A percentile compares a stretch with the other conserved stretches of the same genome.
These are phyloP conservation scores for Fusarium abutilonis DNA, from an alignment of 2,329 filamentous ascomycete genomes.

Conservation along the genomic window DNA sequence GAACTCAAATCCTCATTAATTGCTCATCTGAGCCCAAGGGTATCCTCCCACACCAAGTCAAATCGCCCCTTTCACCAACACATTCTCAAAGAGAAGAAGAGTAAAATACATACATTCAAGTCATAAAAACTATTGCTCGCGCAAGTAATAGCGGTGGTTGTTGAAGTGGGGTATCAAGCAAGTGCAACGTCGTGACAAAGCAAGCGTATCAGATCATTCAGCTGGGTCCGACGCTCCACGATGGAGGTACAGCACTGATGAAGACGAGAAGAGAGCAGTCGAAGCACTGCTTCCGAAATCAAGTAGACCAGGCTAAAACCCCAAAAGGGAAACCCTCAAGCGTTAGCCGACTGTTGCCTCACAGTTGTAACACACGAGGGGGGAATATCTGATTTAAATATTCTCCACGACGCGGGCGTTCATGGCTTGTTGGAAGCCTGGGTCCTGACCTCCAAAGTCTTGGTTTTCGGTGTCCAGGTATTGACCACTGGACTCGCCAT, in stretches of 20 bases:
- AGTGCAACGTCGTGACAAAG: slow-evolving; percentile 8
- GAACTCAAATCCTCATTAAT: slow-evolving; percentile 27
- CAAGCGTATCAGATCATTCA: slow-evolving; percentile 12
- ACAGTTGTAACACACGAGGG: slow-evolving; percentile 19
- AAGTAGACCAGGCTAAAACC: slow-evolving; percentile 51
- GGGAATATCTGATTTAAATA: slow-evolving; percentile 66
- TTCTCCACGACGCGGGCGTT: slow-evolving; percentile 86
- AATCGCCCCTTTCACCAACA: slow-evolving; percentile 6
- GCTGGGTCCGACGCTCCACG: slow-evolving; percentile 6
- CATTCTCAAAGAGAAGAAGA: slow-evolving; percentile 5
- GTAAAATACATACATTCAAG: slow-evolving; percentile 33
- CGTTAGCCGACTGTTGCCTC: slow-evolving; percentile 46
- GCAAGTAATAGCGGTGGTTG: slow-evolving; percentile 1
- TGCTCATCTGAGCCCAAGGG: slow-evolving; percentile 25
- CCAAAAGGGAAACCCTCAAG: slow-evolving; percentile 42
- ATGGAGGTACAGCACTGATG: slow-evolving; percentile 21
- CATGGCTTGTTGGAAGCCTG: slow-evolving; percentile 80
- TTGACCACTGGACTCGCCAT: slow-evolving; percentile 64
- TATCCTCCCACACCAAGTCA: slow-evolving; percentile 23
- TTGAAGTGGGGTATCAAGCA: slow-evolving; percentile 33
- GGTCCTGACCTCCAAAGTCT: slow-evolving; percentile 64
- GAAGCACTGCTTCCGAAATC: slow-evolving; percentile 44
- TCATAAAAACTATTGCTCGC: slow-evolving; percentile 2
- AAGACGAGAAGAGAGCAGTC: slow-evolving; percentile 34
- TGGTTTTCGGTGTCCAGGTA: slow-evolving; percentile 49